Conservation (phyloP, 2,329 filamentous ascomycete genomes). For the Xylariaceae sp. region DNA sequence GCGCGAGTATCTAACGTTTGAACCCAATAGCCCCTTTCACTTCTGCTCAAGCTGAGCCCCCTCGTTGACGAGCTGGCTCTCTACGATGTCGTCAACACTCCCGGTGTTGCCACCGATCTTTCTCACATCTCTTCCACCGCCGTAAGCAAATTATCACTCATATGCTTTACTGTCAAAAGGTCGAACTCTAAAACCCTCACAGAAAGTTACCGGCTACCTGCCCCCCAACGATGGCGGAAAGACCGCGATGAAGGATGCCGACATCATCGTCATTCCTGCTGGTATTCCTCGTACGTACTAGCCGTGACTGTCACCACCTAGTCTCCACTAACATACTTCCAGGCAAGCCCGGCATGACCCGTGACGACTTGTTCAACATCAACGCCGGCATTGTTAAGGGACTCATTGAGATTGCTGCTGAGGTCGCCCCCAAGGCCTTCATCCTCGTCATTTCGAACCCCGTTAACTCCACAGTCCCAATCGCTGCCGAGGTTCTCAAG, state of each 20-base stretch:
- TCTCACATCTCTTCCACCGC: constrained; percentile 94
- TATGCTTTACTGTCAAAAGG: constrained; percentile 1
- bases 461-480: constrained; percentile 98
- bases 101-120: constrained; percentile 91
- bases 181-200: constrained; percentile 31
- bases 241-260: constrained; percentile 82
- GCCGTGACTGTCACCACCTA: not conserved
- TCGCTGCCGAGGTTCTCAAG: constrained; percentile 96
- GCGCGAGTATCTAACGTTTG: constrained; percentile 17
- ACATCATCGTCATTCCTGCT: constrained; percentile 95
- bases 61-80: constrained; percentile 88
- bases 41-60: constrained; percentile 87
- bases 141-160: constrained; percentile 41
- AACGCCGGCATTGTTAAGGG: constrained; percentile 97
- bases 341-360: constrained; percentile 99
- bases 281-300: constrained; percentile 83
- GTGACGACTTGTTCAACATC: constrained; percentile 99
- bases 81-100: constrained; percentile 99
- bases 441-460: constrained; percentile 98
- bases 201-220: constrained; percentile 86
- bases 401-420: constrained; percentile 80
- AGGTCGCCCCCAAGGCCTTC: constrained; percentile 87
- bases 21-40: constrained; percentile 73
- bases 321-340: constrained; percentile 27
- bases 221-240: constrained; percentile 82